Evolutionary conservation across 2,329 filamentous ascomycete genomes (phyloP).

Genomic region (Ustilaginoidea virens): DNA sequence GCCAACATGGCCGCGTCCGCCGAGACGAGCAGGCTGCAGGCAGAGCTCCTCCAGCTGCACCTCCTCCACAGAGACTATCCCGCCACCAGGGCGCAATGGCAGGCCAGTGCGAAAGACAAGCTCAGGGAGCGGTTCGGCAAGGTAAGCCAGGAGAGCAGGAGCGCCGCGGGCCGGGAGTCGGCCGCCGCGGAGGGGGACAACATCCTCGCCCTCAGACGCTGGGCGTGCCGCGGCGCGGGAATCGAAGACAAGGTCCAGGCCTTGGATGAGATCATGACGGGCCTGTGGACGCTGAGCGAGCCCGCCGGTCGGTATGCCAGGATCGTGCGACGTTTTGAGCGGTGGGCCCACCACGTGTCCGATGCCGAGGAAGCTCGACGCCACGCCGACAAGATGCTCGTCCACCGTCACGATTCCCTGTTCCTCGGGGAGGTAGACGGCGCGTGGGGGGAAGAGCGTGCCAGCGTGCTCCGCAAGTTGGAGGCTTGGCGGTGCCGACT

Average conservation of each 20-base stretch:
- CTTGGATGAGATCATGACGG: conserved; percentile 39
- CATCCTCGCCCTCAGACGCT: conserved; percentile 33
- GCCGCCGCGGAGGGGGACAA: conserved; percentile 34
- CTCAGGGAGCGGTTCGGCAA: conserved; percentile 30
- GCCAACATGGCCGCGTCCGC: conserved; percentile 43
- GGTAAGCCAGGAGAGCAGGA: conserved; percentile 19
- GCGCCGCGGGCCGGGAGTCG: conserved; percentile 21
- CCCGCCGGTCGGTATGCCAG: conserved; percentile 39
- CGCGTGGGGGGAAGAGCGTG: conserved; percentile 43
- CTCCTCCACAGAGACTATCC: conserved; percentile 42
- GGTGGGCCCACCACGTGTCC: conserved; percentile 35
- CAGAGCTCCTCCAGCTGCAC: conserved; percentile 50
- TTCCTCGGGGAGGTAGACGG: conserved; percentile 41
- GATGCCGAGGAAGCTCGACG: conserved; percentile 29
- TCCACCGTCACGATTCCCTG: conserved; percentile 20
- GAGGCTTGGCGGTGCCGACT: conserved; percentile 37
- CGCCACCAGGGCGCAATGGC: conserved; percentile 32
- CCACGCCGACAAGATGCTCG: conserved; percentile 17
- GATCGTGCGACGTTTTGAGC: conserved; percentile 41
- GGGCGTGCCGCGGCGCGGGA: conserved; percentile 22
- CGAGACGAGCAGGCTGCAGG: conserved; percentile 43
- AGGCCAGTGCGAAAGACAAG: conserved; percentile 34
- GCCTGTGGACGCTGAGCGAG: conserved; percentile 42
- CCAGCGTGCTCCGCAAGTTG: conserved; percentile 35
- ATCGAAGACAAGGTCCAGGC: conserved; percentile 42